Base-by-base conservation (phyloP, 441 rosid species). In the Brassica hybrid region DNA sequence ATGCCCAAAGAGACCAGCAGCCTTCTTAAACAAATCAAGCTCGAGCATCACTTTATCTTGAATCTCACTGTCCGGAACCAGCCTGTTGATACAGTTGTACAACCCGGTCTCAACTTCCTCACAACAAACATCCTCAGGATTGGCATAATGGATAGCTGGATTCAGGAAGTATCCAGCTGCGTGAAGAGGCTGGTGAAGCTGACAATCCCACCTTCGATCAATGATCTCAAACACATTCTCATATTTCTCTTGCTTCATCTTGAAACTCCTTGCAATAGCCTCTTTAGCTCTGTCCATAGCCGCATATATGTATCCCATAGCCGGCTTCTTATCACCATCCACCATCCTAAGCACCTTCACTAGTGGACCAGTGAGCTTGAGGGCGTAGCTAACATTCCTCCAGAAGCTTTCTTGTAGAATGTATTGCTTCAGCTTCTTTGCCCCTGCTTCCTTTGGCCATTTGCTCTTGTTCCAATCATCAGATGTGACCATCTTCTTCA, bases 281-380 rank as follows among this genome's bases (percentile, higher is more conserved):
- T 73, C 72, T 14, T 72, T 81, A 2, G 32, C 79, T 23, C 17
- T 67, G 25, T 81, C 45, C 72, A 67, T 76, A 6, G 71, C 81
- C 12, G 27, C 78, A 14, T 67, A 77, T 0, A 77, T 72, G 27
- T 77, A 77, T 2, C 63, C 64, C 80, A 75, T 71, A 0, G 48
- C 5, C 10, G 65, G 48, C 3, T 73, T 77, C 58, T 54, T 67
- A 41, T 81, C 68, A 14, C 27, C 58, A 73, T 77, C 81, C 6
- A 67, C 72, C 27, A 57, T 19, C 61, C 6, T 57, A 57, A 57
- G 27, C 27, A 57, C 57, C 7, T 23, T 30, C 2, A 73, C 43
- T 38, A 77, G 67, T 4, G 65, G 32, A 36, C 27, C 6, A 2
- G 8, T 17, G 8, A 69, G 34, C 58, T 76, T 77, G 9, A 77